Evolutionary conservation across 257 asterid species (phyloP).

Genomic region (Jaltomata sinuosa): DNA sequence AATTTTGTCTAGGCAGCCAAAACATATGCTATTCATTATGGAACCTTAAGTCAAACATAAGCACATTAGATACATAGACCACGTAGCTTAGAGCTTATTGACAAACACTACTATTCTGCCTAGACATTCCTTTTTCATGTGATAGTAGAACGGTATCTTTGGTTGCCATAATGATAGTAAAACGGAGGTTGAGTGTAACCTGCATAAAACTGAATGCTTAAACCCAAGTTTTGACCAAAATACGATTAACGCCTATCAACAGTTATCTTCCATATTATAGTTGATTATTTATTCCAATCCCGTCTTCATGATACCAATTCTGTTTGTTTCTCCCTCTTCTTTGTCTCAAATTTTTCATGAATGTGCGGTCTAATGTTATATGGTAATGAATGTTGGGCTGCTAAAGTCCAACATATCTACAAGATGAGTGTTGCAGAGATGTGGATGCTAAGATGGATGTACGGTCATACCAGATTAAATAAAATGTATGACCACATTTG

Average conservation of each 20-base stretch:
- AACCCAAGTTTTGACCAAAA: background rate
- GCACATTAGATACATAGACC: background rate
- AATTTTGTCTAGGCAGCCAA: background rate
- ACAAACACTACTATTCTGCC: background rate
- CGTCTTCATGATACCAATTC: background rate
- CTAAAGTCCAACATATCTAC: too few species aligned
- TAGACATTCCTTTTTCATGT: background rate
- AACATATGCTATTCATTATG: background rate
- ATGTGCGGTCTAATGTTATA: too few species aligned
- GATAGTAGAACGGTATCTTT: background rate
- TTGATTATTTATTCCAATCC: background rate
- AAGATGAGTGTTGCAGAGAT: too few species aligned
- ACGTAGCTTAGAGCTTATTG: background rate
- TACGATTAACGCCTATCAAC: background rate
- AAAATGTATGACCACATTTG: too few species aligned
- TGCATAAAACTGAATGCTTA: background rate
- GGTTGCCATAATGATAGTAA: background rate
- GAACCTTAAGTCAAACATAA: background rate
- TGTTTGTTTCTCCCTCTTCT: background rate
- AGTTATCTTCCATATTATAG: background rate
- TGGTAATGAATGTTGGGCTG: too few species aligned
- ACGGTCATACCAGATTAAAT: too few species aligned
- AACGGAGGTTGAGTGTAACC: background rate
- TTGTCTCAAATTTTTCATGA: background rate
- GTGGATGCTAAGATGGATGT: too few species aligned